These are phyloP conservation scores for Cystobasidium ongulense DNA, from an alignment of 768 basidiomycete genomes.

Conservation along the genomic window DNA sequence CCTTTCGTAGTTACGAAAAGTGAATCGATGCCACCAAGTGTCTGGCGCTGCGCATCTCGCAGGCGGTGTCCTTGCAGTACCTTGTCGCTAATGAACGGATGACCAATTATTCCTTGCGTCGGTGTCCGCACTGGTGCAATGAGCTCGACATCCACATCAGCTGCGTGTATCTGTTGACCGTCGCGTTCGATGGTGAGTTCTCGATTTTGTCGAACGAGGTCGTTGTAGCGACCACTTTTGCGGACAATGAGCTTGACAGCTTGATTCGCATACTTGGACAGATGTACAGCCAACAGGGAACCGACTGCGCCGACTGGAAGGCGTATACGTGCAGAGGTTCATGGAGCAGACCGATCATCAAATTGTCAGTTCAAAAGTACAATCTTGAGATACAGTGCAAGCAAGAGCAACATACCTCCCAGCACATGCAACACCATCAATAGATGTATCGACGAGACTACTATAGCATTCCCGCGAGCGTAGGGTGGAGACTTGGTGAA, in stretches of 20 bases:
- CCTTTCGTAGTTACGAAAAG: conserved; percentile 79
- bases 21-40: conserved; percentile 55
- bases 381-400: background rate
- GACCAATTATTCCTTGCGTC: background rate
- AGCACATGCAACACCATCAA: conserved; percentile 19
- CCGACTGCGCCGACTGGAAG: conserved; percentile 28
- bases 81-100: background rate
- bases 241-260: conserved; percentile 6
- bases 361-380: background rate
- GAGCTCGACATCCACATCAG: conserved; percentile 2
- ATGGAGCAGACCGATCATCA: background rate
- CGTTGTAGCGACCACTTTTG: background rate
- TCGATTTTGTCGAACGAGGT: background rate
- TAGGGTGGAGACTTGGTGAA: too few relatives aligned
- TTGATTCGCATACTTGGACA: background rate
- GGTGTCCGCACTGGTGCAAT: background rate
- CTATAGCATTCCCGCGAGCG: background rate
- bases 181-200: conserved; percentile 27
- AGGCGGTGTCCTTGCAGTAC: background rate
- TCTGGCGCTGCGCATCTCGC: background rate
- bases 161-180: background rate
- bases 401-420: background rate
- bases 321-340: background rate
- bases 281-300: conserved; percentile 21
- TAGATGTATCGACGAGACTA: background rate